Base-by-base conservation (phyloP, 768 basidiomycete genomes). In the Amanita pallidorosea region DNA sequence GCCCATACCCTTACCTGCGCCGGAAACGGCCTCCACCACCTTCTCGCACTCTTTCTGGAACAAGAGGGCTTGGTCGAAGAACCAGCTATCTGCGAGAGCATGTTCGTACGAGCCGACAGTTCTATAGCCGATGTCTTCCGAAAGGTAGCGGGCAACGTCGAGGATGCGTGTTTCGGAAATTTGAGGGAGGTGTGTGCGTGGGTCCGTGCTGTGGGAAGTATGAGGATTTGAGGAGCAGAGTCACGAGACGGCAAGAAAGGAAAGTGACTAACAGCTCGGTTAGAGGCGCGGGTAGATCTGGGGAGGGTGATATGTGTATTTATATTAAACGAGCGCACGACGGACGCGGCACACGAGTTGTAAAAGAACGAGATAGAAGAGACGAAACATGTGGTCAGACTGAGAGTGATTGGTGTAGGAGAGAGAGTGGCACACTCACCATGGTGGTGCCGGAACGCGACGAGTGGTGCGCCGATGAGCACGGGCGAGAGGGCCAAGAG, bases 51-150 rank as follows among this genome's bases (percentile, higher is more conserved):
- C n/a, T n/a, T n/a, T n/a, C n/a, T 81, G 70, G 34, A 94, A 63
- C 40, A 70, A 70, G 48, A 81, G 67, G 2, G 85, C 84, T 58
- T 84, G 77, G 42, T 76, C 67, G 18, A 83, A 60, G 75, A 94
- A 81, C 82, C 91, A 97, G 22, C 72, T 67, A 57, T 96, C 93
- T 3, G 86, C 91, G 23, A 80, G 63, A 0, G 88, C 85, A 67
- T 95, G 92, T 63, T 97, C 92, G 29, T 74, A 73, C 0, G 93
- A 92, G 1, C 95, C 95, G 8, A 95, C 88, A 0, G 88, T 96
- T 44, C 95, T 75, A 66, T 82, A 97, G 1, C 93, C 94, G 42
- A 93, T 90, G 5, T 79, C 81, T 61, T 93, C 91, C 0, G 91
- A 89, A 6, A 91, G 76, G 53, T 82, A 65, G 55, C 75, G 79